Percentiles rank a stretch among this genome's conserved stretches.
Conservation (phyloP, 1,139 yeast species). For the Fermentozyma sake region DNA sequence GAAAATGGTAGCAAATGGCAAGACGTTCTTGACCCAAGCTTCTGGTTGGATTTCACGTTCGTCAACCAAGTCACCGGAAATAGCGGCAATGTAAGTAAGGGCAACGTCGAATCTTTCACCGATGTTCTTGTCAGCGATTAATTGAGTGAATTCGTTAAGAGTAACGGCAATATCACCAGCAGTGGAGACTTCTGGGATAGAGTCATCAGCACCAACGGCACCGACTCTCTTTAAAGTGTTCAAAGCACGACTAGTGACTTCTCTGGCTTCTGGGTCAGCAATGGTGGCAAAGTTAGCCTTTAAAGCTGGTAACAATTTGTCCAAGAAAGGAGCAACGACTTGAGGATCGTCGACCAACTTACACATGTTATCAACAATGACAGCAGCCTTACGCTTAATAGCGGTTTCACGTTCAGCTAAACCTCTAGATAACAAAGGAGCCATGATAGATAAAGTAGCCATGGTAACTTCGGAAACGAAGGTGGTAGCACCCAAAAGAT, state of each 20-base stretch:
- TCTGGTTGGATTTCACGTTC: conserved; percentile 93
- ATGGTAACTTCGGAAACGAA: conserved; percentile 99
- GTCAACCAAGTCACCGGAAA: conserved; percentile 98
- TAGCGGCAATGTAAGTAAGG: conserved; percentile 80
- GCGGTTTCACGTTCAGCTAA: conserved; percentile 99
- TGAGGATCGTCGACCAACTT: conserved; percentile 99
- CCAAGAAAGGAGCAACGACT: conserved; percentile 98
- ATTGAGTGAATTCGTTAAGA: conserved; percentile 71
- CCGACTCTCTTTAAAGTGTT: conserved; percentile 98
- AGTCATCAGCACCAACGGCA: conserved; percentile 86
- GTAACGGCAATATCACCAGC: conserved; percentile 96
- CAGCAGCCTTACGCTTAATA: conserved; percentile 99
- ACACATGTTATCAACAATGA: conserved; percentile 99
- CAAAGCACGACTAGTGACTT: conserved; percentile 94
- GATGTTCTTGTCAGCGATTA: conserved; percentile 66
- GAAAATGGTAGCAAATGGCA: conserved; percentile 94
- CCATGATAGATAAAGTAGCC: conserved; percentile 99
- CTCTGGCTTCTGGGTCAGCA: conserved; percentile 99
- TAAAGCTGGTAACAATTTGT: conserved; percentile 91
- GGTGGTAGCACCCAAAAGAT: conserved; percentile 98
- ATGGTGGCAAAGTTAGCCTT: conserved; percentile 90
- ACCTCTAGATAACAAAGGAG: conserved; percentile 98
- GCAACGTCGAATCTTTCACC: conserved; percentile 77
- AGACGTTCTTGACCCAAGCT: conserved; percentile 83
- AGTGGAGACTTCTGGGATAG: conserved; percentile 92